These are phyloP conservation scores for Trichoderma orchidacearum DNA, from an alignment of 495 filamentous ascomycete species.

Conservation along the genomic window DNA sequence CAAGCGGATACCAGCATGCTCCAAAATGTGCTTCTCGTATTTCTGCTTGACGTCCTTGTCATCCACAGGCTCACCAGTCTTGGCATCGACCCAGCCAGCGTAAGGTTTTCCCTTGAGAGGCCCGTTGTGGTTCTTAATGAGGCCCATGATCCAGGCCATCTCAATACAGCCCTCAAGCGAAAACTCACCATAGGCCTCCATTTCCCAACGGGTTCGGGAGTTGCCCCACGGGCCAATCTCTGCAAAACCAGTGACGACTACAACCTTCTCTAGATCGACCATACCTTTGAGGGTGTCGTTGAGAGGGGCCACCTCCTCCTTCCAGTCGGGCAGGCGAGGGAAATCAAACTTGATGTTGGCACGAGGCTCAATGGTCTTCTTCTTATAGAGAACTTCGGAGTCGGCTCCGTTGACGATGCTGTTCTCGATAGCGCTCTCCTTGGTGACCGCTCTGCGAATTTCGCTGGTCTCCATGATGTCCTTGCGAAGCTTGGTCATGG, in stretches of 20 bases:
- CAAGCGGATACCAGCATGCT: constrained; percentile 92
- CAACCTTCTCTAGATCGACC: constrained; percentile 95
- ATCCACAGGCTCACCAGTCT: constrained; percentile 87
- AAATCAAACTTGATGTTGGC: constrained; percentile 98
- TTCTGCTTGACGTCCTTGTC: constrained; percentile 95
- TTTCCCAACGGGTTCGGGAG: constrained; percentile 95
- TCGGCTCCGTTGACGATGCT: constrained; percentile 93
- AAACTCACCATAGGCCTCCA: constrained; percentile 94
- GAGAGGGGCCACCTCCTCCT: constrained; percentile 76
- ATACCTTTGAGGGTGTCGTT: constrained; percentile 84
- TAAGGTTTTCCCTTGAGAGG: constrained; percentile 93
- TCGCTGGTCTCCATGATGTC: constrained; percentile 91
- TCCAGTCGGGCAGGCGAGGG: constrained; percentile 79
- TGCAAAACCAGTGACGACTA: constrained; percentile 92
- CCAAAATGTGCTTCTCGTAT: constrained; percentile 92
- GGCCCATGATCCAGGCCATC: constrained; percentile 99
- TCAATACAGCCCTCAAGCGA: constrained; percentile 96
- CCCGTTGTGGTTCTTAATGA: constrained; percentile 98
- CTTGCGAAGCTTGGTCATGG: constrained; percentile 81
- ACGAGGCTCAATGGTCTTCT: constrained; percentile 80
- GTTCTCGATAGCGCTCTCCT: constrained; percentile 93
- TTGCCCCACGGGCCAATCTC: constrained; percentile 98
- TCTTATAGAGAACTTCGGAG: constrained; percentile 85
- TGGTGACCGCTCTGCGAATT: constrained; percentile 81
- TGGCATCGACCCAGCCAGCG: constrained; percentile 92